These are phyloP conservation scores for Geranium brycei DNA, from an alignment of 345 rosid species.

Conservation along the genomic window DNA sequence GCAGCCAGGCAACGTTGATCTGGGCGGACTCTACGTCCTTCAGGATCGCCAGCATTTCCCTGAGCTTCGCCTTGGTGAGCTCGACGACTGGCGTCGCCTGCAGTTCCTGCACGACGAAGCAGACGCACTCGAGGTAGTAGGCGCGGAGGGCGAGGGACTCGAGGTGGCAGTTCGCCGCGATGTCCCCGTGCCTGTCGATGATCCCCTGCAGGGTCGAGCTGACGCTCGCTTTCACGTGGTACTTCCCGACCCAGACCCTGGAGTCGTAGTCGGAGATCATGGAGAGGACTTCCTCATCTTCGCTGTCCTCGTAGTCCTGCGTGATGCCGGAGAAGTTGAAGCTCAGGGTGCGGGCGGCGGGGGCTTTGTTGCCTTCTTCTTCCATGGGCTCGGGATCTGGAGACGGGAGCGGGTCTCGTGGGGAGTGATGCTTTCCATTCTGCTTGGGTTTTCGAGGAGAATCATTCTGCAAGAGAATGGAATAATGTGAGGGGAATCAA, in stretches of 20 bases:
- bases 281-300: conserved; percentile 43
- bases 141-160: conserved; percentile 61
- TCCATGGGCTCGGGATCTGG: too few relatives aligned
- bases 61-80: conserved; percentile 49
- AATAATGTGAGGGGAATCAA: too few relatives aligned
- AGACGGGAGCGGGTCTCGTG: too few relatives aligned
- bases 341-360: conserved; percentile 11
- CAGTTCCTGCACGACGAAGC: conserved; percentile 62
- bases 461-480: too few relatives aligned
- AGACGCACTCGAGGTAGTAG: conserved; percentile 57
- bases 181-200: conserved; percentile 60
- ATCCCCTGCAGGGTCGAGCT: conserved; percentile 42
- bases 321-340: conserved; percentile 32
- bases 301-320: conserved; percentile 25
- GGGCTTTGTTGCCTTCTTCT: too few relatives aligned
- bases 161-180: conserved; percentile 56
- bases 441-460: too few relatives aligned
- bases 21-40: conserved; percentile 65
- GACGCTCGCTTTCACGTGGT: conserved; percentile 46
- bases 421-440: too few relatives aligned
- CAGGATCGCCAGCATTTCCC: conserved; percentile 57
- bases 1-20: conserved; percentile 60
- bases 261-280: conserved; percentile 40
- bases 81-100: conserved; percentile 38
- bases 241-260: conserved; percentile 53